These are phyloP conservation scores for Volvariella surrecta DNA, from an alignment of 1,284 basidiomycete genomes.

Conservation along the genomic window DNA sequence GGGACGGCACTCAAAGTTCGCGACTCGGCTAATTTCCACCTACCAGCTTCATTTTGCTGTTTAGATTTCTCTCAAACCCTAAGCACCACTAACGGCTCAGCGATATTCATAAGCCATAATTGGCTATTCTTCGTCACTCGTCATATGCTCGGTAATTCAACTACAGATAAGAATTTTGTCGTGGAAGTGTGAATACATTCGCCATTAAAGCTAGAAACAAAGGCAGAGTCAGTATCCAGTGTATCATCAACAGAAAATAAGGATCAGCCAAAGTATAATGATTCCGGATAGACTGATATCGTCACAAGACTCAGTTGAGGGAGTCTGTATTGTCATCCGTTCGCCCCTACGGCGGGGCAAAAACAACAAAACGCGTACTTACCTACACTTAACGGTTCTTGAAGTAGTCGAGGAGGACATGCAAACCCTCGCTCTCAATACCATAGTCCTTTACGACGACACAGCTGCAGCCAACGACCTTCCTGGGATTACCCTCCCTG, in stretches of 20 bases:
- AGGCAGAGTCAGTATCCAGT: too few relatives aligned
- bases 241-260: constrained; percentile 12
- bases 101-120: too few relatives aligned
- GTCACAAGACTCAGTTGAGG: constrained; percentile 76
- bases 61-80: too few relatives aligned
- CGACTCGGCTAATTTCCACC: too few relatives aligned
- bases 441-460: constrained; percentile 99
- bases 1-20: too few relatives aligned
- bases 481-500: constrained; percentile 97
- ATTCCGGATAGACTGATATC: constrained; percentile 80
- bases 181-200: too few relatives aligned
- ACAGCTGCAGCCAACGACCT: constrained; percentile 94
- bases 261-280: constrained; percentile 68
- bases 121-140: too few relatives aligned
- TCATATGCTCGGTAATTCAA: too few relatives aligned
- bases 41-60: too few relatives aligned
- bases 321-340: constrained; percentile 86
- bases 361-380: constrained; percentile 8
- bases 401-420: constrained; percentile 96
- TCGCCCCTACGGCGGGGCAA: constrained; percentile 11
- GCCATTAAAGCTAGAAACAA: too few relatives aligned
- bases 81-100: too few relatives aligned
- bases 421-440: constrained; percentile 90
- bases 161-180: too few relatives aligned
- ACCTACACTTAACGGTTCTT: constrained; percentile 68